These are phyloP conservation scores for Huntiella omanensis DNA, from an alignment of 2,329 filamentous ascomycete species.

Conservation along the genomic window DNA sequence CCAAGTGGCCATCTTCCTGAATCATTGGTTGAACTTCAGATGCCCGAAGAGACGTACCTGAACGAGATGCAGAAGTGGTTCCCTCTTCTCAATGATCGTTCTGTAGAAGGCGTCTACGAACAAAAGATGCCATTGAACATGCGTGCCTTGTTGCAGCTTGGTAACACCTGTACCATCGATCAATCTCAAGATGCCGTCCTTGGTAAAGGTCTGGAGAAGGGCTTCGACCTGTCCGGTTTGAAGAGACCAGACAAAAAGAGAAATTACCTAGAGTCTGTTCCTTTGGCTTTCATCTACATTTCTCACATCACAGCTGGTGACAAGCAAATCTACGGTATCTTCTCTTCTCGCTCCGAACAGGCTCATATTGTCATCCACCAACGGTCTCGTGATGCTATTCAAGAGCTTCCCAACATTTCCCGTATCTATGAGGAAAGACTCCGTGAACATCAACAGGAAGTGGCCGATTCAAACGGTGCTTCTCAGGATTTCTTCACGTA, in stretches of 20 bases:
- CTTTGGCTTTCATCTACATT: constrained; percentile 71
- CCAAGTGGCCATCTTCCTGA: constrained; percentile 89
- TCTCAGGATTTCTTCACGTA: constrained; percentile 76
- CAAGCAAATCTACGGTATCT: constrained; percentile 79
- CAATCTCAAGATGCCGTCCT: constrained; percentile 77
- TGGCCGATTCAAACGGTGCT: constrained; percentile 36
- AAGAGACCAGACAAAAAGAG: constrained; percentile 43
- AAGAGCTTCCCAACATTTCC: constrained; percentile 76
- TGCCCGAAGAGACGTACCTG: constrained; percentile 76
- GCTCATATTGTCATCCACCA: constrained; percentile 82
- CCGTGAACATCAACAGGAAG: constrained; percentile 43
- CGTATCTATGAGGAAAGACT: constrained; percentile 72
- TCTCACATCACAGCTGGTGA: constrained; percentile 87
- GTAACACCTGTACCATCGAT: constrained; percentile 85
- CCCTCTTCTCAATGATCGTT: constrained; percentile 11
- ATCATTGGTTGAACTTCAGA: constrained; percentile 83
- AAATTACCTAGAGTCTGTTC: constrained; percentile 56
- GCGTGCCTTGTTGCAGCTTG: constrained; percentile 72
- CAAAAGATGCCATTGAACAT: constrained; percentile 75
- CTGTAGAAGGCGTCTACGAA: constrained; percentile 90
- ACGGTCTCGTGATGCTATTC: constrained; percentile 53
- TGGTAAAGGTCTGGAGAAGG: constrained; percentile 79
- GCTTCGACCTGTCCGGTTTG: constrained; percentile 70
- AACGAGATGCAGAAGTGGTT: constrained; percentile 38
- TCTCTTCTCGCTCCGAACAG: constrained; percentile 63